A percentile compares a stretch with the other conserved stretches of the same genome.
These are phyloP conservation scores for Chaetoceros tenuissimus DNA, from an alignment of 108 stramenopile genomes.

Conservation along the genomic window DNA sequence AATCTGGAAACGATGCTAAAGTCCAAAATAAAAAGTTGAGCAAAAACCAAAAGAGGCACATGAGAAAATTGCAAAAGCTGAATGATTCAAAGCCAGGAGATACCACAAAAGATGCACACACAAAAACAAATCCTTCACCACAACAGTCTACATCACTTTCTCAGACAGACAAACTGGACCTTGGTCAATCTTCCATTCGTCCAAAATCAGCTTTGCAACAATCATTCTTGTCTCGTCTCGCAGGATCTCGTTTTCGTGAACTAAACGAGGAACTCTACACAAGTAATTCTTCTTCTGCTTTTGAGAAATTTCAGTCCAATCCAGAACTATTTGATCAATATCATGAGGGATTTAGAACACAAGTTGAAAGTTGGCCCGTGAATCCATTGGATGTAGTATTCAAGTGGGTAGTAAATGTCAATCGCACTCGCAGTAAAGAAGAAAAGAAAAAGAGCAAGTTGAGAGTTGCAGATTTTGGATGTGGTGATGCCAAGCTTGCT, in stretches of 20 bases:
- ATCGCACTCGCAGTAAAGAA: slow-evolving; percentile 2
- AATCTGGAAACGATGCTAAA: no score
- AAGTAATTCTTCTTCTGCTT: slow-evolving; percentile 59
- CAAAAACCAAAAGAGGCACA: no score
- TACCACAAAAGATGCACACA: no score
- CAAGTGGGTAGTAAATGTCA: slow-evolving; percentile 34
- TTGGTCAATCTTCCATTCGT: no score
- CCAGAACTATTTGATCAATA: slow-evolving; percentile 96
- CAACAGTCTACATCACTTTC: no score
- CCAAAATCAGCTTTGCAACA: slow-evolving; percentile 41
- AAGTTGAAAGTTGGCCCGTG: slow-evolving; percentile 90
- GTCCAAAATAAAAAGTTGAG: no score
- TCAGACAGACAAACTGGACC: no score
- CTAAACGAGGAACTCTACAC: slow-evolving; percentile 98
- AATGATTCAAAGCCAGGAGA: no score
- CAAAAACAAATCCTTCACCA: no score
- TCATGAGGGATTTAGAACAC: slow-evolving; percentile 94
- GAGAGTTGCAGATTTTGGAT: slow-evolving; percentile 96
- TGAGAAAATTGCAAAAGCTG: no score
- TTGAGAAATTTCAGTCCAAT: slow-evolving; percentile 63
- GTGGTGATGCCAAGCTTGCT: slow-evolving; percentile 95
- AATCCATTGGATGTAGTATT: slow-evolving; percentile 96
- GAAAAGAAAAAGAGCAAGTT: neutral
- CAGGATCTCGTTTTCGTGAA: slow-evolving; percentile 93
- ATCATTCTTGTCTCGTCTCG: slow-evolving; percentile 64